Evolutionary conservation across 164 flowering plant species (phyloP), one percentile per base, ranked within the genome.

Genomic region (Nelumbo lutea): DNA sequence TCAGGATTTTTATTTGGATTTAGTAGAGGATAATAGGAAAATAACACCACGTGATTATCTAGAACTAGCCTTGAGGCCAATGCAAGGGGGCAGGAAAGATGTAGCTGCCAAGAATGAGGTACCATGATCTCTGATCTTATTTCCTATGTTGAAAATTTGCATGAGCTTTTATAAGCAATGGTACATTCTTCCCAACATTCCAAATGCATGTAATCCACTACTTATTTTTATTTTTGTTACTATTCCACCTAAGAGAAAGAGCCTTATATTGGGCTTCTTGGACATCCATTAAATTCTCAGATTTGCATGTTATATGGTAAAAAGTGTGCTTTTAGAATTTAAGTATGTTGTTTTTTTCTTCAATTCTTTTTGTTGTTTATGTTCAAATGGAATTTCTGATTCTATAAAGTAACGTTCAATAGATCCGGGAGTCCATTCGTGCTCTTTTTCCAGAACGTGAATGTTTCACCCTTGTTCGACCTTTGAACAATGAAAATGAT

Each of bases 31-130:
- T 65, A 82, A 90, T 68, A 80, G 85, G 77, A 86, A 57, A 81
- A 96, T 96, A 75, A 91, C 98, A 38, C 98, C 99, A 3, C 97
- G 99, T 77, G 99, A 96, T 81, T 96, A 96, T 80, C 74, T 96
- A 10, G 99, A 96, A 79, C 82, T 93, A 75, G 98, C 98, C 66
- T 79, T 96, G 76, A 83, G 90, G 79, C 93, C 98, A 53, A 88
- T 87, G 82, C 88, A 90, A 79, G 97, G 92, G 7, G 78, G 84
- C 73, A 89, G 88, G 60, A 86, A 72, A 78, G 97, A 91, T 75
- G 78, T 88, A 47, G 79, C 79, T 73, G 73, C 97, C 45, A 96
- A 93, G 78, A 96, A 96, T 87, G 98, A 96, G 96, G 99, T 96
- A 79, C 9, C 39, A 61, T 72, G 53, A 7, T 10, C 45, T 41